Conservation (phyloP, 306 rosid genomes). For the Prinsepia uniflora region DNA sequence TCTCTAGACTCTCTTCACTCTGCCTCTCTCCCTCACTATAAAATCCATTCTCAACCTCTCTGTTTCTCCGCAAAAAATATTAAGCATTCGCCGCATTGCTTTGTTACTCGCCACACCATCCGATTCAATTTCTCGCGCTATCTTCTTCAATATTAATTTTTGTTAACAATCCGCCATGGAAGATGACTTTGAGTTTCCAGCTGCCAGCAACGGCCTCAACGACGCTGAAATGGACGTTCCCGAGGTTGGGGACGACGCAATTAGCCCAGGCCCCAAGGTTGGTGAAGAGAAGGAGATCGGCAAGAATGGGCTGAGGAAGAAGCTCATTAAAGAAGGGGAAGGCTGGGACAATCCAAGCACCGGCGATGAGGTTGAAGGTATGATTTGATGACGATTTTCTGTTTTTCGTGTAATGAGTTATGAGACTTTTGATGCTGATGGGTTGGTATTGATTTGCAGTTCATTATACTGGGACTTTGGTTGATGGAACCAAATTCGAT, state of each 20-base stretch:
- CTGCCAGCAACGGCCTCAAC: constrained; percentile 5
- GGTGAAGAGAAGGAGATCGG: constrained; percentile 82
- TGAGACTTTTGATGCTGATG: background rate
- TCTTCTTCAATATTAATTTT: no score
- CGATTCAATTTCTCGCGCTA: background rate
- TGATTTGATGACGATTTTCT: background rate
- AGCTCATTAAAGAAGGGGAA: constrained; percentile 68
- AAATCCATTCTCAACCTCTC: background rate
- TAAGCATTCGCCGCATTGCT: background rate
- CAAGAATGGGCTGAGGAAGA: constrained; percentile 67
- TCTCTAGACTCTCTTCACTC: constrained; percentile 15
- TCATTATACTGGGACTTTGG: constrained; percentile 75
- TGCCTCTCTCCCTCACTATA: constrained; percentile 2
- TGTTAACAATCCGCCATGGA: constrained; percentile 32
- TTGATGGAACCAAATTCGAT: constrained; percentile 77
- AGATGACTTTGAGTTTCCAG: constrained; percentile 55
- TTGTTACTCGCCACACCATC: background rate
- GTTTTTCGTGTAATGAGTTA: background rate
- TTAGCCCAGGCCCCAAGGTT: constrained; percentile 42
- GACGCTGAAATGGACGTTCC: constrained; percentile 45
- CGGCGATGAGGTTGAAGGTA: constrained; percentile 87
- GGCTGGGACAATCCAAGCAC: constrained; percentile 61
- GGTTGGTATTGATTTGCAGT: constrained; percentile 32
- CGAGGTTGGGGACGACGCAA: constrained; percentile 24
- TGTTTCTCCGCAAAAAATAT: background rate